Conservation (phyloP, 805 yeast genomes). For the Starmerella apis region DNA sequence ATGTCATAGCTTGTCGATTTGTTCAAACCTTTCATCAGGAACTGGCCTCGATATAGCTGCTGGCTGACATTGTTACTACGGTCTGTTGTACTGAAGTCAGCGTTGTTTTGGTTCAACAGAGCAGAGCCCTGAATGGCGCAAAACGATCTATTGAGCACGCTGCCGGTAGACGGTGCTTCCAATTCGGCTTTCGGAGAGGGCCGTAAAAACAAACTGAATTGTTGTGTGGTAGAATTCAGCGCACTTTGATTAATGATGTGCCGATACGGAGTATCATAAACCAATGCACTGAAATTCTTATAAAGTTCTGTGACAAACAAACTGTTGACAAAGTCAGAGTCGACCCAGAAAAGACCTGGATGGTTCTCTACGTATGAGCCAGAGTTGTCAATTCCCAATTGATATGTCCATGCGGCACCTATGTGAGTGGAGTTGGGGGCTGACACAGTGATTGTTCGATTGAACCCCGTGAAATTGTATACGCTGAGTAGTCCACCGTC, state of each 20-base stretch:
- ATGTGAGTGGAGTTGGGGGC: slow-evolving; percentile 6
- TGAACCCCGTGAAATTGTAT: slow-evolving; percentile 8
- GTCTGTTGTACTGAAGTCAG: slow-evolving; percentile 32
- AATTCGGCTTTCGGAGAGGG: neutral
- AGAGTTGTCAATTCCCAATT: slow-evolving; percentile 47
- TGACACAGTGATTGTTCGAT: slow-evolving; percentile 8
- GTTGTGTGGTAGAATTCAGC: slow-evolving; percentile 11
- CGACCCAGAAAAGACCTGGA: slow-evolving; percentile 40
- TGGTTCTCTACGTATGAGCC: slow-evolving; percentile 13
- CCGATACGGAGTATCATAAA: slow-evolving; percentile 17
- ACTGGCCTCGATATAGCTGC: slow-evolving; percentile 43
- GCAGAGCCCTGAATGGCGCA: slow-evolving; percentile 60
- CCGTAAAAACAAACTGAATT: slow-evolving; percentile 16
- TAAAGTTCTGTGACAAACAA: slow-evolving; percentile 43
- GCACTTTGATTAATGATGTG: slow-evolving; percentile 10
- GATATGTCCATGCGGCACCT: slow-evolving; percentile 45
- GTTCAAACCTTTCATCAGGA: slow-evolving; percentile 52
- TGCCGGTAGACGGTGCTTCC: neutral
- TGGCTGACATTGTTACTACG: slow-evolving; percentile 35
- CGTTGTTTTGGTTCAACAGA: slow-evolving; percentile 29
- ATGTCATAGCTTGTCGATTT: slow-evolving; percentile 54
- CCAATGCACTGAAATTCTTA: slow-evolving; percentile 12
- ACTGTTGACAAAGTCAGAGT: slow-evolving; percentile 59
- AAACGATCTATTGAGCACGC: slow-evolving; percentile 44
- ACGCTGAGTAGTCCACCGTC: slow-evolving; percentile 21